phyloP scores from a whole-genome alignment of 2,329 filamentous ascomycete species.

The Sporothrix mexicana region DNA sequence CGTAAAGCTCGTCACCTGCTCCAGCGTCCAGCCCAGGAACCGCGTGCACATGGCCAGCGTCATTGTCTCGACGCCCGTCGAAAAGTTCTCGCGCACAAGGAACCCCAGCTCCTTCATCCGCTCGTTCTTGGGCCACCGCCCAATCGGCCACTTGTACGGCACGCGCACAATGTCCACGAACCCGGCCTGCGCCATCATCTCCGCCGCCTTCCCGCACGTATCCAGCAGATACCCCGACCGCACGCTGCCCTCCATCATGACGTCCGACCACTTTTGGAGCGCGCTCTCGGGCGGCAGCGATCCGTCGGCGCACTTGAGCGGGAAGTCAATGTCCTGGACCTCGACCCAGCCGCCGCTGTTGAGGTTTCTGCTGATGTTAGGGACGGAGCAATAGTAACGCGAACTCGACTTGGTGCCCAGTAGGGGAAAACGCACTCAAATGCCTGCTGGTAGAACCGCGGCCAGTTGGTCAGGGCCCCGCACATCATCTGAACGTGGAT shows the following conservation, averaged over 20 bases:
- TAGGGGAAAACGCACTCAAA: slow-evolving; percentile 36
- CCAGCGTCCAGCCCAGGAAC: slow-evolving; percentile 46
- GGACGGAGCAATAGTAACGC: no score
- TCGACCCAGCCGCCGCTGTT: slow-evolving; percentile 40
- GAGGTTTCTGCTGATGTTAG: slow-evolving; percentile 37
- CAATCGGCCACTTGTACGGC: slow-evolving; percentile 47
- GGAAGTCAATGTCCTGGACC: slow-evolving; percentile 44
- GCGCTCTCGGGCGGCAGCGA: slow-evolving; percentile 40
- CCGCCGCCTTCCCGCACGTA: slow-evolving; percentile 42
- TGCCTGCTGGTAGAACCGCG: slow-evolving; percentile 39
- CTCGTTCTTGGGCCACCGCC: slow-evolving; percentile 47
- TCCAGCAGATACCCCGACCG: slow-evolving; percentile 42
- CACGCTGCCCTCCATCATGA: slow-evolving; percentile 43
- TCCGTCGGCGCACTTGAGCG: slow-evolving; percentile 43
- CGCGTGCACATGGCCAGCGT: slow-evolving; percentile 48
- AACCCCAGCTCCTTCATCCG: slow-evolving; percentile 47
- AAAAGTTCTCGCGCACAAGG: slow-evolving; percentile 45
- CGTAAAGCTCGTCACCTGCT: slow-evolving; percentile 42
- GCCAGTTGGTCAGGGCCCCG: no score
- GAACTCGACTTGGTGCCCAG: no score
- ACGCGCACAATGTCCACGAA: slow-evolving; percentile 45
- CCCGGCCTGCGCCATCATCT: slow-evolving; percentile 43
- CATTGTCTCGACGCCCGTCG: slow-evolving; percentile 46
- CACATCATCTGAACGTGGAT: no score
- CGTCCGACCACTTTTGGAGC: slow-evolving; percentile 42